A percentile compares a stretch with the other conserved stretches of the same genome.
These are phyloP conservation scores for Penicillium paxilli DNA, from an alignment of 495 filamentous ascomycete species.

Conservation along the genomic window DNA sequence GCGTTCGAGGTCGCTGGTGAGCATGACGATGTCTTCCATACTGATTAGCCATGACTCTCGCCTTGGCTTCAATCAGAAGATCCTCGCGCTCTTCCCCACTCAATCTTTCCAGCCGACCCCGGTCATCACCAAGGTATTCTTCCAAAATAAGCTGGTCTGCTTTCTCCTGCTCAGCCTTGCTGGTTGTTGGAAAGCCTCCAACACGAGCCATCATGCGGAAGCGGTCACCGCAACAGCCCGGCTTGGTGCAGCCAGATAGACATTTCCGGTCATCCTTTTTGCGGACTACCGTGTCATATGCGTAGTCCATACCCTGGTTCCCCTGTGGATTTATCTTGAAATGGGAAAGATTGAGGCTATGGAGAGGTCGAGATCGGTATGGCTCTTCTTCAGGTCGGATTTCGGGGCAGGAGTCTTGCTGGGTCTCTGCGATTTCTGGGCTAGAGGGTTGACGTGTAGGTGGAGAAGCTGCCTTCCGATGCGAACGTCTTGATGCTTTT, in stretches of 20 bases:
- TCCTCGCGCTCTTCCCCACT: constrained; percentile 50
- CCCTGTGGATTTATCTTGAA: constrained; percentile 81
- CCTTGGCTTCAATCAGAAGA: constrained; percentile 66
- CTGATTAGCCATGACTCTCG: constrained; percentile 64
- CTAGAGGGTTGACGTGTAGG: background rate
- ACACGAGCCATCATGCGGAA: constrained; percentile 66
- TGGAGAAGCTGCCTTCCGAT: background rate
- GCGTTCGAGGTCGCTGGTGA: constrained; percentile 66
- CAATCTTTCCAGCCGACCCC: constrained; percentile 41
- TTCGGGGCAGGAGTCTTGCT: constrained; percentile 6
- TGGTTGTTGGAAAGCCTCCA: constrained; percentile 25
- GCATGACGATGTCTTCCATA: constrained; percentile 76
- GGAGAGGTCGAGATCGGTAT: constrained; percentile 53
- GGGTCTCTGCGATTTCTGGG: background rate
- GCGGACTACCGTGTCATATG: constrained; percentile 75
- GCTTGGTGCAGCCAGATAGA: constrained; percentile 73
- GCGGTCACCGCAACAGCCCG: constrained; percentile 72
- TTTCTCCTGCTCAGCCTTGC: constrained; percentile 27
- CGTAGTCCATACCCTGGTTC: constrained; percentile 73
- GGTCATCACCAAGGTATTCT: constrained; percentile 65
- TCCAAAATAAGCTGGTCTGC: constrained; percentile 60
- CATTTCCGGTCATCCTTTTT: constrained; percentile 70
- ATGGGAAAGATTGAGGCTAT: constrained; percentile 57
- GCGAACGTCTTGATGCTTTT: background rate
- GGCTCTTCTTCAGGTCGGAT: constrained; percentile 36